Conservation (phyloP, 2,329 filamentous ascomycete species). For the Diaporthe eres region DNA sequence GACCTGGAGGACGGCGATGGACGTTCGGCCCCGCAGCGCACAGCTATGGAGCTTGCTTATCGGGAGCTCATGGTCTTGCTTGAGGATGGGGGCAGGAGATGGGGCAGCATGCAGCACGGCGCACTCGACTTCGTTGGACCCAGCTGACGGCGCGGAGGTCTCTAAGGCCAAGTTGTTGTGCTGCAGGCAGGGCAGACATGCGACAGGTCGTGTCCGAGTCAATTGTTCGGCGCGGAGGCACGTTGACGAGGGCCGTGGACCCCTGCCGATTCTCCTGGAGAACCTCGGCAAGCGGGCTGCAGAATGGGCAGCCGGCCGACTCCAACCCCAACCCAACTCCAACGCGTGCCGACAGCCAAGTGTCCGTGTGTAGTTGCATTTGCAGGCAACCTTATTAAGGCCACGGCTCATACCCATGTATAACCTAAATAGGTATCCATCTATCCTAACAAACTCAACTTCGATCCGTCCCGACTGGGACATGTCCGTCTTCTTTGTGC, state of each 20-base stretch:
- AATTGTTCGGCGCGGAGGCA: conserved; percentile 27
- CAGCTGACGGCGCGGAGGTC: not conserved
- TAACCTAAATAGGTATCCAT: no score
- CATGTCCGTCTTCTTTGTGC: not conserved
- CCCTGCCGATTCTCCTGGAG: conserved; percentile 32
- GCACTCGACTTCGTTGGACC: not conserved
- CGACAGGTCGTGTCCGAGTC: not conserved
- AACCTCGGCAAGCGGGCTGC: conserved; percentile 33
- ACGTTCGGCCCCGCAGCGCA: conserved; percentile 26
- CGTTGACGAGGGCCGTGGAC: not conserved
- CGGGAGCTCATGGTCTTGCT: conserved; percentile 27
- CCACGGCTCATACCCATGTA: not conserved
- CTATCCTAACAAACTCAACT: not conserved
- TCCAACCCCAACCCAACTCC: conserved; percentile 19
- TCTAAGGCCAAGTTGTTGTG: not conserved
- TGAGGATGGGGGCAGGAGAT: not conserved
- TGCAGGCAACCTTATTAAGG: not conserved
- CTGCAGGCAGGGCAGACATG: conserved; percentile 1
- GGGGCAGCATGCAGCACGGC: not conserved
- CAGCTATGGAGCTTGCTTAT: conserved; percentile 31
- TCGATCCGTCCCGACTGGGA: not conserved
- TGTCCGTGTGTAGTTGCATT: conserved; percentile 15
- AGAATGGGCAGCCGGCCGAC: conserved; percentile 12
- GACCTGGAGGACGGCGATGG: conserved; percentile 10
- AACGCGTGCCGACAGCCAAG: not conserved